A percentile compares a stretch with the other conserved stretches of the same genome.
phyloP scores from a whole-genome alignment of 352 stramenopile genomes.

The Lagenidium sp. region DNA sequence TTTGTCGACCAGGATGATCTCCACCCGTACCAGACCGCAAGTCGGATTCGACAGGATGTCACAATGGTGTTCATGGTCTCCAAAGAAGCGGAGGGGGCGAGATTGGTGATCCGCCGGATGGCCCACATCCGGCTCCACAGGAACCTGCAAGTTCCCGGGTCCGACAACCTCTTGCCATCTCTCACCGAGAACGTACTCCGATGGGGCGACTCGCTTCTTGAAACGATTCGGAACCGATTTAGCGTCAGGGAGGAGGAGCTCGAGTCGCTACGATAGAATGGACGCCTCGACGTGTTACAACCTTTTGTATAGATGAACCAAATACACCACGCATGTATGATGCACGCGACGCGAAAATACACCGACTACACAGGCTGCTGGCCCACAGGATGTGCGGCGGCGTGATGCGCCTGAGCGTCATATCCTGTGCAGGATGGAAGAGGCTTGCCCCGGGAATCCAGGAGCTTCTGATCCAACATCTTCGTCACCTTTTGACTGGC shows the following conservation, averaged over 20 bases:
- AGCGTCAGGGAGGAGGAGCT: no score
- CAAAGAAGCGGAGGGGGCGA: slow-evolving; percentile 12
- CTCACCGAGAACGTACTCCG: slow-evolving; percentile 24
- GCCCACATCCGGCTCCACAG: slow-evolving; percentile 23
- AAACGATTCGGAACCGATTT: no score
- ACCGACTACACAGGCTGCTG: no score
- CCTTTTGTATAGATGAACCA: no score
- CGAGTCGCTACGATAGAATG: no score
- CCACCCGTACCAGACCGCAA: slow-evolving; percentile 25
- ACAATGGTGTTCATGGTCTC: slow-evolving; percentile 27
- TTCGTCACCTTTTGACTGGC: slow-evolving; percentile 56
- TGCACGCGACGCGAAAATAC: no score
- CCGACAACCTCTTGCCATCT: no score
- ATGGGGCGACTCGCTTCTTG: slow-evolving; percentile 42
- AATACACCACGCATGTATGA: no score
- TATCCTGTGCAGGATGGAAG: no score
- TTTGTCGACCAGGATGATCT: slow-evolving; percentile 35
- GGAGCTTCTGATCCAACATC: slow-evolving; percentile 39
- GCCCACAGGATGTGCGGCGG: background rate
- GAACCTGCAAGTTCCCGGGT: no score
- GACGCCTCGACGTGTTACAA: no score
- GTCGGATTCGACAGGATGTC: slow-evolving; percentile 34
- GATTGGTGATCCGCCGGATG: slow-evolving; percentile 21
- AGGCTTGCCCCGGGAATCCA: slow-evolving; percentile 7
- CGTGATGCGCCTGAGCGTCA: background rate